A percentile compares a stretch with the other conserved stretches of the same genome.
These are phyloP conservation scores for Volvox reticuliferus DNA, from an alignment of 139 green algal genomes.

Conservation along the genomic window DNA sequence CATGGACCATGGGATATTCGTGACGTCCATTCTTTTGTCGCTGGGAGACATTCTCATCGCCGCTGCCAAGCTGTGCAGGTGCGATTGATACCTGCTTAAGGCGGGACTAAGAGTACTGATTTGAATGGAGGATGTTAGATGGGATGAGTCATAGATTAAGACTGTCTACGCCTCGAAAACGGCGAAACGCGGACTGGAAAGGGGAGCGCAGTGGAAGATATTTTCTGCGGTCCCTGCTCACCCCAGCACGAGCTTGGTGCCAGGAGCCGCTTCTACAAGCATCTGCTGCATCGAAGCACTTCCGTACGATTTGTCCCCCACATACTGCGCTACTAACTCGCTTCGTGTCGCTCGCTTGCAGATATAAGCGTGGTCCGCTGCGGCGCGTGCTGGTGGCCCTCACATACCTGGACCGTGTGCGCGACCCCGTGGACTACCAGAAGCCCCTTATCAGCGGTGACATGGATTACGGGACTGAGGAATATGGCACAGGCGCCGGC, in stretches of 20 bases:
- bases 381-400: slow-evolving; percentile 24
- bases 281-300: too few species aligned
- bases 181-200: too few species aligned
- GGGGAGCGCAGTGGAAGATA: too few species aligned
- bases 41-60: slow-evolving; percentile 55
- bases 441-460: neutral
- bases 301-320: too few species aligned
- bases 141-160: too few species aligned
- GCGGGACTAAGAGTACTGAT: too few species aligned
- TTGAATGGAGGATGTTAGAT: too few species aligned
- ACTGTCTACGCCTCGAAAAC: too few species aligned
- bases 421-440: slow-evolving; percentile 37
- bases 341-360: neutral
- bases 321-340: too few species aligned
- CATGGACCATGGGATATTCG: slow-evolving; percentile 53
- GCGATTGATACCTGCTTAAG: neutral
- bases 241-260: too few species aligned
- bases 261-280: too few species aligned
- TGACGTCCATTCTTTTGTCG: slow-evolving; percentile 58
- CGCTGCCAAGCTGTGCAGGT: slow-evolving; percentile 49
- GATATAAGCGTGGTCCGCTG: slow-evolving; percentile 48
- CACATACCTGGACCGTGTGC: slow-evolving; percentile 35
- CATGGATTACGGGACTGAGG: neutral
- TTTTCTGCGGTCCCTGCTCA: too few species aligned
- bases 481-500: neutral